Conservation (phyloP, 805 yeast species). For the Brettanomyces custersianus region DNA sequence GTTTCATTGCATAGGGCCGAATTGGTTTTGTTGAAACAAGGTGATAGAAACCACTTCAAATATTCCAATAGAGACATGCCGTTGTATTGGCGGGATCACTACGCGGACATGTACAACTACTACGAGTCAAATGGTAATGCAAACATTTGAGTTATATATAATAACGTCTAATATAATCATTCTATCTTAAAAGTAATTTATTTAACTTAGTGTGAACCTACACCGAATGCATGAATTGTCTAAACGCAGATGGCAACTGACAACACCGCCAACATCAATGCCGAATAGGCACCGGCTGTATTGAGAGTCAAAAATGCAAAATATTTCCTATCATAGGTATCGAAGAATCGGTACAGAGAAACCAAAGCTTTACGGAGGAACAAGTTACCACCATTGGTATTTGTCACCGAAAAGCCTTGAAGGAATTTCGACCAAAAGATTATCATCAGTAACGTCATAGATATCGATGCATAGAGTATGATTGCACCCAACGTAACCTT, state of each 20-base stretch:
- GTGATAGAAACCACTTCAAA: conserved; percentile 1
- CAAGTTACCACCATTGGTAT: conserved; percentile 2
- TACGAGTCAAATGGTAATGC: conserved; percentile 3
- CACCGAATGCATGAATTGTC: too few species aligned
- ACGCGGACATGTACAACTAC: conserved; percentile 1
- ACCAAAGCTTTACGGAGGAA: background rate
- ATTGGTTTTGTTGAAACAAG: conserved; percentile 2
- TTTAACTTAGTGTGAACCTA: background rate
- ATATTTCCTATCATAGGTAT: conserved; percentile 1
- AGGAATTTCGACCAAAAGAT: conserved; percentile 2
- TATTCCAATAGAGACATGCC: conserved; percentile 2
- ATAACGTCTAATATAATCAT: background rate
- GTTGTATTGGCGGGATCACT: conserved; percentile 3
- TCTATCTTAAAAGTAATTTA: background rate
- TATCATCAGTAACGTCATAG: background rate
- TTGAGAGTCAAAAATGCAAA: background rate
- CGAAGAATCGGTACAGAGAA: background rate
- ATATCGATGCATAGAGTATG: background rate
- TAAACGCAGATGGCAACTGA: background rate
- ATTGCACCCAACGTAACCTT: background rate
- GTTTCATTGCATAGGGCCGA: conserved; percentile 1
- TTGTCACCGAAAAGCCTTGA: conserved; percentile 1
- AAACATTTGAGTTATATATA: background rate
- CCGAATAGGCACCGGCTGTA: background rate
- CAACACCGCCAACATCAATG: background rate